Base-by-base conservation (phyloP, 2,329 filamentous ascomycete genomes). In the Microcera coccophila region DNA sequence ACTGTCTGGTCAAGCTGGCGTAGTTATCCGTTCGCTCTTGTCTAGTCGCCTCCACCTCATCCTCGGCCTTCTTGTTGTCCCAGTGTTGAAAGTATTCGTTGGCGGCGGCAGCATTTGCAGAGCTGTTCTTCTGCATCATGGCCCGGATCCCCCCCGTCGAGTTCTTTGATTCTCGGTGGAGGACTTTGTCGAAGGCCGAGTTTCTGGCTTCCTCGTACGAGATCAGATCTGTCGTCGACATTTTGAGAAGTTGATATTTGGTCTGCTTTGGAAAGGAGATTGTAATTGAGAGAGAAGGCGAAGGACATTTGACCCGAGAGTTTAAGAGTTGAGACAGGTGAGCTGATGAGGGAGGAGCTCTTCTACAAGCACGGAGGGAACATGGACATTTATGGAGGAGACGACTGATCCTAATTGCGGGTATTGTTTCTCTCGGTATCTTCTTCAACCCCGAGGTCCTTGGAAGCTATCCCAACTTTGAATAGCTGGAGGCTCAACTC, bases 41-140 rank as follows among this genome's bases (percentile, higher is more conserved):
- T 37, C 53, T 39, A 19, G 42, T 82, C 53, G 82, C 85, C 39
- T 84, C 79, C 0, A 89, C 95, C 76, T 95, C 90, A 24, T 81
- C 76, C 46, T 76, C 81, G 12, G 70, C 84, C 37, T 73, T 68
- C 70, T 91, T 88, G 72, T 89, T 84, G 67, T 93, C 87, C 84
- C 85, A 93, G 65, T 90, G 87, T 75, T 91, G 90, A 74, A 91
- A 93, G 71, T 93, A 93, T 63, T 90, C 86, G 57, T 90, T 84
- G 16, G 87, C 78, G 16, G 87, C 86, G 42, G 83, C 82, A 60
- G 86, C 81, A 57, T 91, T 84, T 1, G 87, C 87, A 10, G 72
- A 61, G 31, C 54, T 58, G 65, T 91, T 81, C 71, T 96, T 96
- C 63, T 76, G 75, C 54, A 93, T 72, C 82, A 95, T 89, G 57